Base-by-base conservation (phyloP, 257 asterid genomes). In the Schizonepeta tenuifolia region DNA sequence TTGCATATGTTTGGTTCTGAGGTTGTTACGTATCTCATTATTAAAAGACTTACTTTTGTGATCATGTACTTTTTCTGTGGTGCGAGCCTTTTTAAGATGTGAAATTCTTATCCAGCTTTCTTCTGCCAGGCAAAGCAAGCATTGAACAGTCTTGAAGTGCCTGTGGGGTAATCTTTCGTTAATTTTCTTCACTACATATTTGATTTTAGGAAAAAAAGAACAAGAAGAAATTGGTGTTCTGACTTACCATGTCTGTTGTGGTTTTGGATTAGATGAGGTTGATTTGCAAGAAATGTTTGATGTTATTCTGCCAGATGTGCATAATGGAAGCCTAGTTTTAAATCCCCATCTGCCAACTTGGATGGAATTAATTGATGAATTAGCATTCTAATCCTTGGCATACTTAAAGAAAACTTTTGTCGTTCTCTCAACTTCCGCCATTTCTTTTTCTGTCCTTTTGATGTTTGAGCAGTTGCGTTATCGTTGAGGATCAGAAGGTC, bases 121-220 rank as follows among this genome's bases (percentile, higher is more conserved):
- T 70, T 75, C 65, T 75, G n/a, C 69, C 89, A 92, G 88, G 96
- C 91, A 46, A 86, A 90, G 77, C 86, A 85, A 67, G 96, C 97
- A 9, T 35, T 89, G 78, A 88, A 82, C 53, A 80, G 77, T 74
- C 93, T 87, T 72, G 97, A 93, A 86, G 98, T 93, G 58, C 98
- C 98, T 18, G 91, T 93, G 35, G 97, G 97, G 96, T 89, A 74
- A 76, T 81, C 56, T 74, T 40, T 70, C 47, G 41, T 67, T 65
- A 33, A 9, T 20, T 73, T 69, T 69, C 53, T 12, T 12, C 69
- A 50, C 13, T 74, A 15, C 47, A 28, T 55, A 7, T 73, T 55
- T 60, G 59, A 22, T 49, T 49, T 15, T 21, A 26, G 46, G 59
- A 66, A 47, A 72, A 56, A 8, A 75, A 70, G n/a, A n/a, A n/a